Evolutionary conservation across 495 filamentous ascomycete species (phyloP).

Genomic region (Penicillium macrosclerotiorum): DNA sequence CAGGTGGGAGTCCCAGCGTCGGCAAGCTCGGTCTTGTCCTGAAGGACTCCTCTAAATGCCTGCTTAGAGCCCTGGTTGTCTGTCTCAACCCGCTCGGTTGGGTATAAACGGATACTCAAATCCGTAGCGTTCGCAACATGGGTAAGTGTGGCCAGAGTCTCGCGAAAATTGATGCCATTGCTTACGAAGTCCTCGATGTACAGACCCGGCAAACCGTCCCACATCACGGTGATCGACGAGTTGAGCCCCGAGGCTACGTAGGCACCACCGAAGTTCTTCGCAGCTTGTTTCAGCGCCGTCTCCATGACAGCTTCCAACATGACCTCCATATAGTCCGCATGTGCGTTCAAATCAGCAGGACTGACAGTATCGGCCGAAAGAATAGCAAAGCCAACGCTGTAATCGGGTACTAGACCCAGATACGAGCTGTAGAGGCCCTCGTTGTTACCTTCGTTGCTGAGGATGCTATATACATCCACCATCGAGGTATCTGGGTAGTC

Average conservation of each 20-base stretch:
- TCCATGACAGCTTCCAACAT: slow-evolving; percentile 43
- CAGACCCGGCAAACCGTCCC: slow-evolving; percentile 43
- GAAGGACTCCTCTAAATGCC: slow-evolving; percentile 45
- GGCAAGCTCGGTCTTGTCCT: slow-evolving; percentile 32
- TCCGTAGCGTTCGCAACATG: slow-evolving; percentile 27
- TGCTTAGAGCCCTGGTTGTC: slow-evolving; percentile 17
- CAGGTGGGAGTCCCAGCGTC: slow-evolving; percentile 33
- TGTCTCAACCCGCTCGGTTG: slow-evolving; percentile 24
- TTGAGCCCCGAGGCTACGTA: slow-evolving; percentile 23
- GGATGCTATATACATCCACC: slow-evolving; percentile 50
- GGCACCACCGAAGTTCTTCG: slow-evolving; percentile 36
- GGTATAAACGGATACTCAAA: slow-evolving; percentile 47
- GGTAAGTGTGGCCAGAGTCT: slow-evolving; percentile 22
- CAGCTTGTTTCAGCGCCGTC: slow-evolving; percentile 43
- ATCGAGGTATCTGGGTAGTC: slow-evolving; percentile 30
- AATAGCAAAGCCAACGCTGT: slow-evolving; percentile 47
- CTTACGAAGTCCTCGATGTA: slow-evolving; percentile 47
- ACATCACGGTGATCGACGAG: slow-evolving; percentile 32
- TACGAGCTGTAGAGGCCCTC: slow-evolving; percentile 41
- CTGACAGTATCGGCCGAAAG: slow-evolving; percentile 34
- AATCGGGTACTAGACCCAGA: slow-evolving; percentile 49
- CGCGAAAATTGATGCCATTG: slow-evolving; percentile 47
- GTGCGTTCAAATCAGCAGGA: slow-evolving; percentile 22
- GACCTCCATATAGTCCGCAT: slow-evolving; percentile 29
- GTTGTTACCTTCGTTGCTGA: slow-evolving; percentile 42